Conservation (phyloP, 2,329 filamentous ascomycete species). For the Chaetomiaceae sp. region DNA sequence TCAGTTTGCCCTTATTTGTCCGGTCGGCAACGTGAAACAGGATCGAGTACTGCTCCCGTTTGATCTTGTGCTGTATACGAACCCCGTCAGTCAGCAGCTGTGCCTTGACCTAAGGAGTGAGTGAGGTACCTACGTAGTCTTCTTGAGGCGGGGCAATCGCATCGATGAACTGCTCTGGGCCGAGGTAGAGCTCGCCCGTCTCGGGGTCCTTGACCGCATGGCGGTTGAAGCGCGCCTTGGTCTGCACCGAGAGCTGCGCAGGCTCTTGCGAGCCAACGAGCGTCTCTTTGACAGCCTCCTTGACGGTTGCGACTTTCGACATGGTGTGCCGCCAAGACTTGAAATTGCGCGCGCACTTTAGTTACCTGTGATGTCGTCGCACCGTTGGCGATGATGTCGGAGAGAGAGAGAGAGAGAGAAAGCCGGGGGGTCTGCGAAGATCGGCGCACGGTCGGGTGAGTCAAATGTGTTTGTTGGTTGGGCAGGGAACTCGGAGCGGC, state of each 20-base stretch:
- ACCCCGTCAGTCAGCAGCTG: slow-evolving; percentile 1
- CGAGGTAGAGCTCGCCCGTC: slow-evolving; percentile 75
- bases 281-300: slow-evolving; percentile 73
- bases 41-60: slow-evolving; percentile 89
- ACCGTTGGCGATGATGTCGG: slow-evolving; percentile 1
- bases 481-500: background rate
- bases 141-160: slow-evolving; percentile 82
- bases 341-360: background rate
- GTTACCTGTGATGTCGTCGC: background rate
- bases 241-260: slow-evolving; percentile 66
- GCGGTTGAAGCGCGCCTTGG: slow-evolving; percentile 69
- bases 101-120: background rate
- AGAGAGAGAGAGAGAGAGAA: no score
- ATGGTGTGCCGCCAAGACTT: slow-evolving; percentile 29
- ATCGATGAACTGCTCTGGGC: slow-evolving; percentile 80
- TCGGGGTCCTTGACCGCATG: slow-evolving; percentile 72
- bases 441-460: slow-evolving; percentile 8
- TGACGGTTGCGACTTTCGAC: slow-evolving; percentile 48
- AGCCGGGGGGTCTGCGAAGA: slow-evolving; percentile 3
- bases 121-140: slow-evolving; percentile 73
- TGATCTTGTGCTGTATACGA: slow-evolving; percentile 81
- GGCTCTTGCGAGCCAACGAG: slow-evolving; percentile 57
- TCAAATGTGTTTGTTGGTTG: slow-evolving; percentile 13
- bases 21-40: slow-evolving; percentile 90
- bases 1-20: slow-evolving; percentile 66